Evolutionary conservation across 1,139 yeast genomes (phyloP), one percentile per base, ranked within the genome.

Genomic region (Diutina sp.): DNA sequence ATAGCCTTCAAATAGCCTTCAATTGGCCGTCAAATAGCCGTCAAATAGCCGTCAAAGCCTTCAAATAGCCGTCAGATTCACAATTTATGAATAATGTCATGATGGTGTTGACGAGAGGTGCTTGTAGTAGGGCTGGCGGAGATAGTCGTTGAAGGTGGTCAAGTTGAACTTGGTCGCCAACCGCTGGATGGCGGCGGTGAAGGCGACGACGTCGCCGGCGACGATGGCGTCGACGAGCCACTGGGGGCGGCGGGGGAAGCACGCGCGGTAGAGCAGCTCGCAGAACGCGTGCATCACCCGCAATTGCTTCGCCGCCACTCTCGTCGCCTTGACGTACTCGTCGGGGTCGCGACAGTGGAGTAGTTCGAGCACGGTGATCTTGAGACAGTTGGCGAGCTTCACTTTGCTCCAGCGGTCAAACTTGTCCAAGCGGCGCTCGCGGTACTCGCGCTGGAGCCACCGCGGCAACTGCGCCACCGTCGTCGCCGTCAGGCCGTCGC

Each of bases 311-410:
- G 53, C 53, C 12, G 30, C 25, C 25, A 32, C 32, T 3, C 44
- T 28, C 1, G 53, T 32, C 7, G n/a, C 41, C n/a, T 32, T 12
- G 12, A 6, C 9, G 44, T 29, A 50, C 4, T 12, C 14, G 41
- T 14, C n/a, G n/a, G 53, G 53, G 53, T 50, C 44, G 16, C 32
- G 21, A 18, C 53, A 50, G n/a, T 50, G 41, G 14, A 50, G 53
- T 5, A 50, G 16, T 16, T 50, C 53, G 14, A 50, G 53, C 53
- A 50, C 32, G n/a, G 53, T 38, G 14, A 32, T 16, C n/a, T 50
- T 50, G 53, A 50, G 25, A 9, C 32, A 32, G n/a, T 50, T 50
- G 41, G 53, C 44, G 14, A 50, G 32, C 11, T 30, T n/a, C 14
- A 50, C 53, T 28, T 32, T 50, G 41, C 29, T 50, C 44, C 32